Percentiles rank a stretch among this genome's conserved stretches.
Evolutionary conservation across 2,329 filamentous ascomycete genomes (phyloP).

Genomic region (Colletotrichum gloeosporioides): DNA sequence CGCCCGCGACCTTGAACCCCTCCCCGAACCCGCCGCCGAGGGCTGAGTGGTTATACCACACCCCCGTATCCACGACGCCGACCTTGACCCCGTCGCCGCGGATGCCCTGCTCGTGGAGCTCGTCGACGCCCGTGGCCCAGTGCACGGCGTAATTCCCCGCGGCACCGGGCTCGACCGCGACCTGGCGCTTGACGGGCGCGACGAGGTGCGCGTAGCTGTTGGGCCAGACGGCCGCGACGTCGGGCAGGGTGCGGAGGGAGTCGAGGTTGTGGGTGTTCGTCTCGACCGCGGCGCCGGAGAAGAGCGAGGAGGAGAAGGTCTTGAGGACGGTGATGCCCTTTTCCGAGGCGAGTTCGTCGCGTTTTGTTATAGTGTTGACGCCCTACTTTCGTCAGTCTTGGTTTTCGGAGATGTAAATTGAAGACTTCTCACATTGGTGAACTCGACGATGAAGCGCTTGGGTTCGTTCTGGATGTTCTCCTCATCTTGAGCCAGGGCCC

Average conservation of each 20-base stretch:
- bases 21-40: conserved; percentile 54
- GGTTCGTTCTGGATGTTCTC: background rate
- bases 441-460: conserved; percentile 18
- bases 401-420: background rate
- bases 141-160: conserved; percentile 10
- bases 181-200: conserved; percentile 4
- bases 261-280: conserved; percentile 15
- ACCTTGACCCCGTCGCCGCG: conserved; percentile 25
- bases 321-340: conserved; percentile 11
- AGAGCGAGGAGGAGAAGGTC: conserved; percentile 11
- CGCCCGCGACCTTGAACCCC: conserved; percentile 48
- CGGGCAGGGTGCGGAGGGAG: conserved; percentile 1
- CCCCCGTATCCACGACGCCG: conserved; percentile 24
- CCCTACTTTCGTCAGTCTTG: background rate
- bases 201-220: conserved; percentile 1
- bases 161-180: background rate
- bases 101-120: conserved; percentile 18
- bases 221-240: conserved; percentile 10
- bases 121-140: conserved; percentile 23
- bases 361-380: background rate
- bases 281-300: conserved; percentile 18
- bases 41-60: conserved; percentile 20
- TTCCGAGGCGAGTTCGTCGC: conserved; percentile 2
- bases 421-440: background rate
- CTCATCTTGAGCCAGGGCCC: background rate